These are phyloP conservation scores for Diaporthe helianthi DNA, from an alignment of 2,329 filamentous ascomycete genomes.

Conservation along the genomic window DNA sequence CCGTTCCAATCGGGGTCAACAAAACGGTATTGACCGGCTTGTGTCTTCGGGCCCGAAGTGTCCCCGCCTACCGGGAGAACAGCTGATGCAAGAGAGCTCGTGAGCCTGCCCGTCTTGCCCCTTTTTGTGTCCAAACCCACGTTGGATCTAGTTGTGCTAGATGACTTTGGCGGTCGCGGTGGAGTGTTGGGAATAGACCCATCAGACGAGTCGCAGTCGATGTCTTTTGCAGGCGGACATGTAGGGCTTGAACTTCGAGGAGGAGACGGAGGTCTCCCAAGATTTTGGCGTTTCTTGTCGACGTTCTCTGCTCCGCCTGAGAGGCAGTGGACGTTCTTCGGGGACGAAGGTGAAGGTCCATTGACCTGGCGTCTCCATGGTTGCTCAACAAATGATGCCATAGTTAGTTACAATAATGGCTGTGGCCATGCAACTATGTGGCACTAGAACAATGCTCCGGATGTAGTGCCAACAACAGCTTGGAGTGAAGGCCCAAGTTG, in stretches of 20 bases:
- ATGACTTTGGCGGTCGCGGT: neutral
- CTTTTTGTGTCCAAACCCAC: neutral
- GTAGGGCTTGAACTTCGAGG: constrained; percentile 4
- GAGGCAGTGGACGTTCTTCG: constrained; percentile 21
- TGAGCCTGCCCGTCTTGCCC: neutral
- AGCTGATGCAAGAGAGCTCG: neutral
- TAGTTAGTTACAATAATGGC: neutral
- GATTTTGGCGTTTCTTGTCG: constrained; percentile 2
- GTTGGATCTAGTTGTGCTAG: neutral
- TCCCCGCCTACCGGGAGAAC: neutral
- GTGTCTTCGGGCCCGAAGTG: neutral
- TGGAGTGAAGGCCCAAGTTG: neutral
- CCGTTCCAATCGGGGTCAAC: neutral
- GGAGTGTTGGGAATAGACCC: neutral
- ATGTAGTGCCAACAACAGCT: neutral
- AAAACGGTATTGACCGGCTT: neutral
- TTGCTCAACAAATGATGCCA: neutral
- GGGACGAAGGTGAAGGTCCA: neutral
- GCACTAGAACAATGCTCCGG: neutral
- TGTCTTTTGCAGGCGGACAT: neutral
- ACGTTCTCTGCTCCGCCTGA: neutral
- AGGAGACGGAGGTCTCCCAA: neutral
- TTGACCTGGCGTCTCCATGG: neutral
- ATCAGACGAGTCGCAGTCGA: neutral
- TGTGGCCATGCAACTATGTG: neutral